Evolutionary conservation across 225 moss, liverwort and hornwort genomes (phyloP).

Genomic region (Asterella californica): DNA sequence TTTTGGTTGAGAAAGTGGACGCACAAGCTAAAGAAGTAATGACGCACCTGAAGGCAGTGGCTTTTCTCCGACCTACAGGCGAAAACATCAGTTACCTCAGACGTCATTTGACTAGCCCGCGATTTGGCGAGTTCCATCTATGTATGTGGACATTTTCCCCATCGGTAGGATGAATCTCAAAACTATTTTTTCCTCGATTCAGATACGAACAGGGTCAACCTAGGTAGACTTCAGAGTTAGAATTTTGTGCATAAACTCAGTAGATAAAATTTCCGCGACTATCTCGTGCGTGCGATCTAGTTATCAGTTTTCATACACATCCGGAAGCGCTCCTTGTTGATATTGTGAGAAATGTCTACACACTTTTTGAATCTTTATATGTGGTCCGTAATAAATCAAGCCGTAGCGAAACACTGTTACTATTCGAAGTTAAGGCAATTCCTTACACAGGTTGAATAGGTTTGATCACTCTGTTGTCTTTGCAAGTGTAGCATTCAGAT

Average conservation of each 20-base stretch:
- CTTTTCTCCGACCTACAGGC: slow-evolving; percentile 78
- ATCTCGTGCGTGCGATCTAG: background rate
- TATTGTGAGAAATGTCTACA: no score
- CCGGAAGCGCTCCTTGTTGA: background rate
- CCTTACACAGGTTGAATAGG: background rate
- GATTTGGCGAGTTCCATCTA: slow-evolving; percentile 98
- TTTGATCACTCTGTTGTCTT: background rate
- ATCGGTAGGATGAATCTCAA: slow-evolving; percentile 31
- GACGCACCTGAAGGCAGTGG: slow-evolving; percentile 93
- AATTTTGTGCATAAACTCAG: background rate
- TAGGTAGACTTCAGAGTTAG: background rate
- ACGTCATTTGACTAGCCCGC: slow-evolving; percentile 83
- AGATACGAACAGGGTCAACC: background rate
- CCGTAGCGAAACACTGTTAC: background rate
- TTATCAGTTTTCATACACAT: background rate
- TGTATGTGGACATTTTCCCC: slow-evolving; percentile 61
- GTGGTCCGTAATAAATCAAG: no score
- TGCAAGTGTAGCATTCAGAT: background rate
- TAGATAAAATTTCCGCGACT: background rate
- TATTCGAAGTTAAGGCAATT: background rate
- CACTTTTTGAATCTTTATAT: no score
- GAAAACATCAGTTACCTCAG: slow-evolving; percentile 93
- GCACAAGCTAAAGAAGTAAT: slow-evolving; percentile 75
- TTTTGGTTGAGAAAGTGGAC: slow-evolving; percentile 91
- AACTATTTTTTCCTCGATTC: slow-evolving; percentile 7